phyloP scores from a whole-genome alignment of 2,329 filamentous ascomycete genomes.

The Botrytis aclada region DNA sequence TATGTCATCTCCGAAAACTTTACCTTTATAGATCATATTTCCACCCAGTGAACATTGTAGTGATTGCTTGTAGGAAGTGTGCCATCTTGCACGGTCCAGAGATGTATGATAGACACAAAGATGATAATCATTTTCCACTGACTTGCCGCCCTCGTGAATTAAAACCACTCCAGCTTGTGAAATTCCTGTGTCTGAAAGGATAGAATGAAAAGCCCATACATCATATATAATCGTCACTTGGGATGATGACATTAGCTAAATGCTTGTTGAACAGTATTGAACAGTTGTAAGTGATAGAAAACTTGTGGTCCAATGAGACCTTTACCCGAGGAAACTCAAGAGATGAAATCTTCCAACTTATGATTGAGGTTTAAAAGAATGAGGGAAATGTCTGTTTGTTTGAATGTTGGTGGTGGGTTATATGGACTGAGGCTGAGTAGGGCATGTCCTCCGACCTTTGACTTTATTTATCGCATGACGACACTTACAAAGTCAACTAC shows the following conservation, averaged over 20 bases:
- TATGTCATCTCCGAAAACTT: constrained; percentile 1
- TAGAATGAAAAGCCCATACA: not conserved
- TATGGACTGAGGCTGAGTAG: not conserved
- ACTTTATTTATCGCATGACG: not conserved
- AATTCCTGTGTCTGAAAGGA: not conserved
- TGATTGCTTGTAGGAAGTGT: not conserved
- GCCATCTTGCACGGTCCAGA: not conserved
- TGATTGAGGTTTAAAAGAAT: not conserved
- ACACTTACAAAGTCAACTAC: not conserved
- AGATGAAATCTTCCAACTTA: not conserved
- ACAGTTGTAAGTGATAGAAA: not conserved
- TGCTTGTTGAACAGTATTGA: not conserved
- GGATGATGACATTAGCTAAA: not conserved
- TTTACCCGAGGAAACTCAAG: not conserved
- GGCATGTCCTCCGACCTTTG: not conserved
- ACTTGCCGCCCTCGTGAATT: not conserved
- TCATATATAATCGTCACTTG: not conserved
- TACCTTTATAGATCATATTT: constrained; percentile 10
- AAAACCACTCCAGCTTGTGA: not conserved
- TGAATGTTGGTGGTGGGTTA: not conserved
- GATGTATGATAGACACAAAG: not conserved
- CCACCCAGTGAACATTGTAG: not conserved
- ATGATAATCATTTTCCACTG: not conserved
- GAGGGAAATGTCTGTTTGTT: not conserved
- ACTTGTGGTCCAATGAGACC: not conserved